Conservation (phyloP, 306 rosid genomes). For the Castanea mollissima region DNA sequence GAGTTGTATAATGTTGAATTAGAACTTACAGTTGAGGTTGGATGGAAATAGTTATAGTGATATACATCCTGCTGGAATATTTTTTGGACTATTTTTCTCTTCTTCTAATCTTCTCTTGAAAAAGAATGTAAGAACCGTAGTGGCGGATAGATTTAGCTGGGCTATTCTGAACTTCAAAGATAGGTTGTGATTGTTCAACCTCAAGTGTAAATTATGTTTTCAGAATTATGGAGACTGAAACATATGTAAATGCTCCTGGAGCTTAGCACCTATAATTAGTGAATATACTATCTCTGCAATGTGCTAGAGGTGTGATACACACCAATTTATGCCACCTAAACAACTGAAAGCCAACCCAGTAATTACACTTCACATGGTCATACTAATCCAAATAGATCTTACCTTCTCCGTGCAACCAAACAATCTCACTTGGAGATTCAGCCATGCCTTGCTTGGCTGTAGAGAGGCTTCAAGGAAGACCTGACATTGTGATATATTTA, state of each 20-base stretch:
- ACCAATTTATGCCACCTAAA: no score
- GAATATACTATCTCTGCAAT: no score
- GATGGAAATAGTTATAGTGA: neutral
- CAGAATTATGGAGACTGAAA: neutral
- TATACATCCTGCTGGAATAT: neutral
- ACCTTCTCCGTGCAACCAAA: no score
- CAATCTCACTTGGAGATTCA: no score
- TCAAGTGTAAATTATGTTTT: conserved; percentile 7
- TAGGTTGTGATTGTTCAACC: conserved; percentile 6
- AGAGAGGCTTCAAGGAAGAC: no score
- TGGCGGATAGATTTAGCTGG: conserved; percentile 9
- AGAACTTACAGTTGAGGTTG: conserved; percentile 34
- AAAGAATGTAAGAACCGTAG: neutral
- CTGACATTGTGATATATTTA: no score
- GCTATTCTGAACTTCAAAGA: neutral
- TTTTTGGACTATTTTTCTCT: neutral
- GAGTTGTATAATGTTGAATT: neutral
- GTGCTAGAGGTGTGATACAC: no score
- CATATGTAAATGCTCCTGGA: neutral
- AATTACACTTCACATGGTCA: no score
- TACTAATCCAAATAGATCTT: no score
- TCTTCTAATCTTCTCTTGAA: neutral
- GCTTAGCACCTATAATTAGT: no score
- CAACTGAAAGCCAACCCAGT: no score
- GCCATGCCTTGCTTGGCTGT: no score